Conservation (phyloP, 129 eudicot genomes). For the Lonicera japonica region DNA sequence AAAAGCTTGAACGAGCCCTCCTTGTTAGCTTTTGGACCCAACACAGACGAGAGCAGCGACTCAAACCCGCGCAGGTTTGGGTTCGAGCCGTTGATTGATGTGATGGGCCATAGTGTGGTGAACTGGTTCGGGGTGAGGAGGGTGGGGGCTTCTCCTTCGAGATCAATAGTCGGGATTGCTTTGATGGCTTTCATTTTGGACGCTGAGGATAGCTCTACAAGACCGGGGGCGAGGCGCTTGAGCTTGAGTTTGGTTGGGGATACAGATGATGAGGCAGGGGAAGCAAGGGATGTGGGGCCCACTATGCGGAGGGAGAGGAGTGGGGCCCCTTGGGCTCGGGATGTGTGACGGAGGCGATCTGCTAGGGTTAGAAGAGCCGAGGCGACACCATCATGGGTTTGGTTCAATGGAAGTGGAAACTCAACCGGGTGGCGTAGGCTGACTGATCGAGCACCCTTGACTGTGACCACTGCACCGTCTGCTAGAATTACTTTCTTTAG, state of each 20-base stretch:
- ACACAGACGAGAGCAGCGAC: slow-evolving; percentile 50
- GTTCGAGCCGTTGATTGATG: slow-evolving; percentile 70
- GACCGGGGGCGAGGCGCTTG: slow-evolving; percentile 96
- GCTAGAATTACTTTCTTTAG: slow-evolving; percentile 85
- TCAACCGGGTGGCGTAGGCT: slow-evolving; percentile 91
- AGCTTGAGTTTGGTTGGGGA: slow-evolving; percentile 69
- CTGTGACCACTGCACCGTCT: slow-evolving; percentile 93
- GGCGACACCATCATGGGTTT: slow-evolving; percentile 55
- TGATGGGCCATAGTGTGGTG: slow-evolving; percentile 75
- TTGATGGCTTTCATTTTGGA: slow-evolving; percentile 39
- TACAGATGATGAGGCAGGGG: slow-evolving; percentile 67
- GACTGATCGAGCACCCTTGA: slow-evolving; percentile 92
- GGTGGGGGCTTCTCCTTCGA: slow-evolving; percentile 61
- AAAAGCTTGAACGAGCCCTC: slow-evolving; percentile 77
- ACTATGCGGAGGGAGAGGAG: slow-evolving; percentile 90
- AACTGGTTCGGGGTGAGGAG: slow-evolving; percentile 72
- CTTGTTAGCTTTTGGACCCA: slow-evolving; percentile 66
- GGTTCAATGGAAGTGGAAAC: slow-evolving; percentile 84
- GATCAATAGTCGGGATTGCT: slow-evolving; percentile 45
- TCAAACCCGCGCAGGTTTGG: slow-evolving; percentile 79
- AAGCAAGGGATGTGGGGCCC: slow-evolving; percentile 91
- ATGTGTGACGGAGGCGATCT: slow-evolving; percentile 62
- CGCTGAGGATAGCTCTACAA: slow-evolving; percentile 79
- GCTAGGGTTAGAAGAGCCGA: slow-evolving; percentile 79
- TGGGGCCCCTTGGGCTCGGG: slow-evolving; percentile 49